Conservation (phyloP, 176 grass and related monocot species). For the Triticum urartu region DNA sequence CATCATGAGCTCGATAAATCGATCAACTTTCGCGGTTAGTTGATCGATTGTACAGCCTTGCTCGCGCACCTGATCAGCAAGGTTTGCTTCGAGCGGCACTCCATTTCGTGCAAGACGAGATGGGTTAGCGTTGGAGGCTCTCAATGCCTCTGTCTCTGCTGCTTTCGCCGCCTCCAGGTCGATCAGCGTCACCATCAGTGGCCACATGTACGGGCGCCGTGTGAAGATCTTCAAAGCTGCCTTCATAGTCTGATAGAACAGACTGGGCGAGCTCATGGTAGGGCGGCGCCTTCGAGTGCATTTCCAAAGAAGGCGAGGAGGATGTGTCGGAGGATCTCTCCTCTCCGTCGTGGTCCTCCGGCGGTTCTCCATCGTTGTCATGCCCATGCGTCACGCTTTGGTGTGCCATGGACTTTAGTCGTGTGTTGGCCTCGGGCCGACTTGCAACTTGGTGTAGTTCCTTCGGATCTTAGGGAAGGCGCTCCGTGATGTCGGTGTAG, state of each 20-base stretch:
- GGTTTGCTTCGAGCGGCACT: rapidly evolving
- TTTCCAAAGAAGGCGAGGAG: not conserved
- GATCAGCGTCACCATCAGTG: rapidly evolving
- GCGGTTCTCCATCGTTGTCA: rapidly evolving
- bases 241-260: not conserved
- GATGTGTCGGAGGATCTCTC: not conserved
- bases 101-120: rapidly evolving
- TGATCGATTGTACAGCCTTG: not conserved
- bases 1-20: not conserved
- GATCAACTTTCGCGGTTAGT: not conserved
- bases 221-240: not conserved
- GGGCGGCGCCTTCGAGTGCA: no score
- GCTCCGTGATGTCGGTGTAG: not conserved
- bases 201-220: not conserved
- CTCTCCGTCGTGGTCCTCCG: not conserved
- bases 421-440: no score
- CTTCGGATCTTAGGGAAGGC: not conserved
- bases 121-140: not conserved
- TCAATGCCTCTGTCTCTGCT: not conserved
- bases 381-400: not conserved
- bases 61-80: not conserved
- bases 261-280: not conserved
- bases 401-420: not conserved
- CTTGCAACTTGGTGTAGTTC: not conserved
- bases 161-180: not conserved